A percentile compares a stretch with the other conserved stretches of the same genome.
Conservation (phyloP, 345 rosid genomes). For the Syzygium aqueum region DNA sequence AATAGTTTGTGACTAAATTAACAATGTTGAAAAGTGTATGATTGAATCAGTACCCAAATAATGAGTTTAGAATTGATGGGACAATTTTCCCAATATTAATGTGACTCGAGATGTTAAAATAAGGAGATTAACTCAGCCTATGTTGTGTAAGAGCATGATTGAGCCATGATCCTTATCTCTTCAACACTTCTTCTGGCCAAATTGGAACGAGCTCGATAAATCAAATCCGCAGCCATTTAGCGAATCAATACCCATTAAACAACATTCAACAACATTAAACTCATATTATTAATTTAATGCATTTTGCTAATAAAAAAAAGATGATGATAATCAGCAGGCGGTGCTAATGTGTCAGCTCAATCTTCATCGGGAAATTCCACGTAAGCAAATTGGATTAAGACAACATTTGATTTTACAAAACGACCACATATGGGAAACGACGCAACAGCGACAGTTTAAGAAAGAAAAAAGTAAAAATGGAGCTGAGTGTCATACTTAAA, state of each 20-base stretch:
- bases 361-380: background rate
- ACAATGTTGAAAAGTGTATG: accelerated
- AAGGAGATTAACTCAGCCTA: background rate
- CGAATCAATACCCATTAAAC: background rate
- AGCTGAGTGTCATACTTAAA: background rate
- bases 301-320: background rate
- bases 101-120: background rate
- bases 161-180: background rate
- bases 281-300: background rate
- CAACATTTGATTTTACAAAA: background rate
- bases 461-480: background rate
- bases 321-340: background rate
- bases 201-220: accelerated
- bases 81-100: background rate
- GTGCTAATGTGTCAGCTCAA: background rate
- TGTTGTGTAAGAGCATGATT: background rate
- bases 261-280: background rate
- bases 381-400: background rate
- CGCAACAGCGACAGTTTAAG: background rate
- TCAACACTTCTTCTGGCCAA: background rate
- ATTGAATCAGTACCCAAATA: background rate
- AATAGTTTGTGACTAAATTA: accelerated
- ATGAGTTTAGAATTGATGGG: accelerated
- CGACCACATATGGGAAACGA: background rate
- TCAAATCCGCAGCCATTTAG: background rate